Conservation (phyloP, 78 protist genomes). For the Speleostelium caveatum region DNA sequence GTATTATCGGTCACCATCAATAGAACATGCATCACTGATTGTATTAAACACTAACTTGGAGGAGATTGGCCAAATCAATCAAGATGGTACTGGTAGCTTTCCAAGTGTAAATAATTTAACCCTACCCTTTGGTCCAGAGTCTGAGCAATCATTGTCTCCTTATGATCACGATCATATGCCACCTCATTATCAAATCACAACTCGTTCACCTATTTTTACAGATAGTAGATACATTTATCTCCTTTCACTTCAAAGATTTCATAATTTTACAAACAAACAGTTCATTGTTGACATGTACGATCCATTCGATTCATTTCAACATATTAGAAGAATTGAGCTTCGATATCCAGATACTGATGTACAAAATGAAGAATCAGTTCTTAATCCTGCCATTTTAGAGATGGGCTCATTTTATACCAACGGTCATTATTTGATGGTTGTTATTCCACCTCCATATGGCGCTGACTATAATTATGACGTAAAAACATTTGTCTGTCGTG, state of each 20-base stretch:
- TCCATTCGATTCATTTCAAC: constrained; percentile 43
- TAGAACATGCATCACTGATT: constrained; percentile 53
- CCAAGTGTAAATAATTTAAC: constrained; percentile 41
- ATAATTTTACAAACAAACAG: constrained; percentile 29
- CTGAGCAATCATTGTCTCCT: neutral
- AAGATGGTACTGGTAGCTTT: constrained; percentile 70
- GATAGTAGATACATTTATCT: constrained; percentile 77
- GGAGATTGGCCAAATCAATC: constrained; percentile 53
- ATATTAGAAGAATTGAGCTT: constrained; percentile 38
- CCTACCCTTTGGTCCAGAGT: constrained; percentile 68
- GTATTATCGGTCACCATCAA: constrained; percentile 80
- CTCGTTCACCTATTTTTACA: constrained; percentile 70
- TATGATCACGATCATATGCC: neutral
- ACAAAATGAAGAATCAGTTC: constrained; percentile 17
- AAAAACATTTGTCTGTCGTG: constrained; percentile 69
- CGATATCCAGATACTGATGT: constrained; percentile 61
- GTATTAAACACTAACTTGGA: constrained; percentile 66
- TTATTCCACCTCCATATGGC: constrained; percentile 78
- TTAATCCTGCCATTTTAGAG: constrained; percentile 63
- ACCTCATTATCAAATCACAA: constrained; percentile 10
- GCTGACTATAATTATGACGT: constrained; percentile 56
- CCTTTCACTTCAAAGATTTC: constrained; percentile 56
- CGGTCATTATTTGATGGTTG: constrained; percentile 81
- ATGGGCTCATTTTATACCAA: constrained; percentile 82
- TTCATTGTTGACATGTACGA: constrained; percentile 79